phyloP scores from a whole-genome alignment of 2,329 filamentous ascomycete species.

The Moelleriella libera region DNA sequence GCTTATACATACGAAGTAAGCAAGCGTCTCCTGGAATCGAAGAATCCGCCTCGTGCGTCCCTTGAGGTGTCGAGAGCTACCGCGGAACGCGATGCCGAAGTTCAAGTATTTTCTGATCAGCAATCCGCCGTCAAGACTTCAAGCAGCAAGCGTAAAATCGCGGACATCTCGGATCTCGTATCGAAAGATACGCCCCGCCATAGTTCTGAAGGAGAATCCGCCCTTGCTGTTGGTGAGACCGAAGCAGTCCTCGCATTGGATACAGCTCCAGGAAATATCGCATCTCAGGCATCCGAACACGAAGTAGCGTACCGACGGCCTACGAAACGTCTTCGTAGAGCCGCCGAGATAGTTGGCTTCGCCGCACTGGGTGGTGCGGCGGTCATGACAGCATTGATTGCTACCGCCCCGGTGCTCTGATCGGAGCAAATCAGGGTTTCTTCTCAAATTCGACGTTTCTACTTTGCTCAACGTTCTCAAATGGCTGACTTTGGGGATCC shows the following conservation, averaged over 20 bases:
- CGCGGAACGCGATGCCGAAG: not conserved
- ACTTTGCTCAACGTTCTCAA: not conserved
- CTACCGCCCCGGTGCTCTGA: constrained; percentile 18
- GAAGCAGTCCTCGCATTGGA: not conserved
- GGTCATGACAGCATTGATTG: constrained; percentile 25
- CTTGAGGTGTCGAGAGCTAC: not conserved
- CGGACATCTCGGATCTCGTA: constrained; percentile 1
- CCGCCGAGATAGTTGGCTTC: constrained; percentile 20
- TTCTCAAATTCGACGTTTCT: not conserved
- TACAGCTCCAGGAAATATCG: not conserved
- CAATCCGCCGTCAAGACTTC: not conserved
- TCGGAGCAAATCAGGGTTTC: not conserved
- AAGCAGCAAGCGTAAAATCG: constrained; percentile 3
- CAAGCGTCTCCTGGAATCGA: constrained; percentile 5
- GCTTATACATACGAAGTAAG: constrained; percentile 15
- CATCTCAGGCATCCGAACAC: not conserved
- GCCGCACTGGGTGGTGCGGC: constrained; percentile 22
- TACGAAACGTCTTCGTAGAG: constrained; percentile 17
- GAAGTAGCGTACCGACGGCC: constrained; percentile 4
- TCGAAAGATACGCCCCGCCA: not conserved
- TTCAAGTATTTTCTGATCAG: not conserved
- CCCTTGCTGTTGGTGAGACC: not conserved
- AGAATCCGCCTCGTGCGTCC: too few species aligned
- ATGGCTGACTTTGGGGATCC: too few species aligned
- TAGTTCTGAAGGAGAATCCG: not conserved